Percentiles rank a stretch among this genome's conserved stretches.
Evolutionary conservation across 164 flowering plant genomes (phyloP).

Genomic region (Platanus orientalis): DNA sequence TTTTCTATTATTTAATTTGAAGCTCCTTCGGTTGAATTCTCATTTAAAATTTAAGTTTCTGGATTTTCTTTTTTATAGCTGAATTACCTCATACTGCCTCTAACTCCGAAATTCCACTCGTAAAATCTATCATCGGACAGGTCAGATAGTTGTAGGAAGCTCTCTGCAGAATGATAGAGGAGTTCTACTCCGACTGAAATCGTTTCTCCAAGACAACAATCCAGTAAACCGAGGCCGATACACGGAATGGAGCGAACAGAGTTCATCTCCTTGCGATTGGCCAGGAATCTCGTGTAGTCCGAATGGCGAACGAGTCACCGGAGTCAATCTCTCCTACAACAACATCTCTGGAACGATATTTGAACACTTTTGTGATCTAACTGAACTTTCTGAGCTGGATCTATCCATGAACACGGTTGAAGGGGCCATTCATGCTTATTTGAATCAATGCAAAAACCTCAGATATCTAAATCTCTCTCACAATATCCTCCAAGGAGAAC

Average conservation of each 20-base stretch:
- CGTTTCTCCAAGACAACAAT: slow-evolving; percentile 37
- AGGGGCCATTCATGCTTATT: slow-evolving; percentile 45
- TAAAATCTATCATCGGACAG: slow-evolving; percentile 11
- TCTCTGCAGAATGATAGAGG: slow-evolving; percentile 46
- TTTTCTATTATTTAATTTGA: too few relatives aligned
- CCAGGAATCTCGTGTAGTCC: slow-evolving; percentile 43
- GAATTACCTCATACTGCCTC: too few relatives aligned
- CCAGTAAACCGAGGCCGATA: slow-evolving; percentile 43
- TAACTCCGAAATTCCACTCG: too few relatives aligned
- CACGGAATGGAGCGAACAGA: slow-evolving; percentile 38
- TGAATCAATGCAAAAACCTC: slow-evolving; percentile 45
- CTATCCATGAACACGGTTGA: slow-evolving; percentile 64
- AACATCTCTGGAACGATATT: slow-evolving; percentile 43
- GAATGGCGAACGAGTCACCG: slow-evolving; percentile 33
- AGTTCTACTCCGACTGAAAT: slow-evolving; percentile 40
- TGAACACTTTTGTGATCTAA: slow-evolving; percentile 58
- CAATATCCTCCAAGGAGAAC: slow-evolving; percentile 48
- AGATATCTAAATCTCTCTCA: slow-evolving; percentile 60
- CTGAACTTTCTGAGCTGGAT: slow-evolving; percentile 53
- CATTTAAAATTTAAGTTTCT: too few relatives aligned
- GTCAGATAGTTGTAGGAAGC: slow-evolving; percentile 26
- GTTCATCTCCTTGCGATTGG: slow-evolving; percentile 49
- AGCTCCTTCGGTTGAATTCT: too few relatives aligned
- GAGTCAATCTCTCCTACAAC: slow-evolving; percentile 37
- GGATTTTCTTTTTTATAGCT: too few relatives aligned